Percentiles rank a stretch among this genome's conserved stretches.
phyloP scores from a whole-genome alignment of 768 basidiomycete species.

The Daedaleopsis sinensis region DNA sequence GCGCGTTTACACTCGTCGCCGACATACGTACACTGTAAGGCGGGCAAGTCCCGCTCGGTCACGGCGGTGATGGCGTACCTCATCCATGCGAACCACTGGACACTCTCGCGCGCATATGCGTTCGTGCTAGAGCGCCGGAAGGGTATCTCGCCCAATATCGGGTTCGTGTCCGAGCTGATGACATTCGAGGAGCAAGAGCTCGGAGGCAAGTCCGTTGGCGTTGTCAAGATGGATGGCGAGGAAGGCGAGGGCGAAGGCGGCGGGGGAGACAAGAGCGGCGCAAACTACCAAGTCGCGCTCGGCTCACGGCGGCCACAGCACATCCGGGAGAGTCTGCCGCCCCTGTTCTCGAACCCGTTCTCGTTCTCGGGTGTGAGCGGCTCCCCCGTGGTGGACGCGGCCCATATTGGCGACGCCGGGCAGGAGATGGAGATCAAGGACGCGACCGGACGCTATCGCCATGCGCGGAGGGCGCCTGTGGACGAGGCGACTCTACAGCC shows the following conservation, averaged over 20 bases:
- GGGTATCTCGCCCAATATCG: slow-evolving; percentile 96
- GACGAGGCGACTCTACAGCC: slow-evolving; percentile 89
- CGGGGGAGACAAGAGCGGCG: slow-evolving; percentile 20
- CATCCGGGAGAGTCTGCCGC: slow-evolving; percentile 76
- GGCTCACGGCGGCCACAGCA: slow-evolving; percentile 62
- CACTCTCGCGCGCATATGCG: slow-evolving; percentile 85
- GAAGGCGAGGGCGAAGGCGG: slow-evolving; percentile 31
- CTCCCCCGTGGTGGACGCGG: slow-evolving; percentile 33
- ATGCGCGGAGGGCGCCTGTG: slow-evolving; percentile 85
- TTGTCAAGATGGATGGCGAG: slow-evolving; percentile 47
- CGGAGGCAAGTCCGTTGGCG: slow-evolving; percentile 74
- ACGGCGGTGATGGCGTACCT: slow-evolving; percentile 97
- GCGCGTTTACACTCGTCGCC: slow-evolving; percentile 87
- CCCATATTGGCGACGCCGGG: slow-evolving; percentile 63
- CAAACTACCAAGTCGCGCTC: slow-evolving; percentile 46
- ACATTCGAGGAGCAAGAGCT: slow-evolving; percentile 92
- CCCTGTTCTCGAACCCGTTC: slow-evolving; percentile 43
- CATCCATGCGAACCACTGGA: slow-evolving; percentile 97
- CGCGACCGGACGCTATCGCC: slow-evolving; percentile 80
- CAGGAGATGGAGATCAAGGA: slow-evolving; percentile 93
- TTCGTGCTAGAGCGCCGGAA: slow-evolving; percentile 92
- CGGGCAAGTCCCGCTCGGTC: slow-evolving; percentile 93
- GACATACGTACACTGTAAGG: slow-evolving; percentile 95
- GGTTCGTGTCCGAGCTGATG: slow-evolving; percentile 97
- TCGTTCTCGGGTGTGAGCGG: slow-evolving; percentile 24